Conservation (phyloP, 2,329 filamentous ascomycete species). For the Curvularia sp. region DNA sequence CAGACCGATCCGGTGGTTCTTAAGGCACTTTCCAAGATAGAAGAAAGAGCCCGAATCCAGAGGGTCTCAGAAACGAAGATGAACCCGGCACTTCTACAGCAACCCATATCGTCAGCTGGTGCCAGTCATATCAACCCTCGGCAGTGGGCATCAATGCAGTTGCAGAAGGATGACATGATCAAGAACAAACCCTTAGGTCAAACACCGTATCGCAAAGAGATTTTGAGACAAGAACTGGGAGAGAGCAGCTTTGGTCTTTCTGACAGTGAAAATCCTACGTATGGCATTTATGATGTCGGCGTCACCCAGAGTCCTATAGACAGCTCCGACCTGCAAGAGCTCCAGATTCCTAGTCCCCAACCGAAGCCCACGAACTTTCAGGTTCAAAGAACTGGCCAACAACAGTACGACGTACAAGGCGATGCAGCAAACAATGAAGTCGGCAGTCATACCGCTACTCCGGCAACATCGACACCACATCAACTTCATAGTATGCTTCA, state of each 20-base stretch:
- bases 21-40: conserved; percentile 10
- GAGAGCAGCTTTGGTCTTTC: too few species aligned
- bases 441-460: background rate
- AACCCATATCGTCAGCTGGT: background rate
- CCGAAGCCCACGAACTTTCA: background rate
- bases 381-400: background rate
- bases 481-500: background rate
- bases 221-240: background rate
- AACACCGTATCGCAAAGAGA: conserved; percentile 1
- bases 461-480: background rate
- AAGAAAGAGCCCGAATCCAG: conserved; percentile 12
- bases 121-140: background rate
- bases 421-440: background rate
- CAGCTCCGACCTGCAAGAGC: background rate
- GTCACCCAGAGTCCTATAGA: background rate
- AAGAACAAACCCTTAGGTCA: conserved; percentile 5
- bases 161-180: conserved; percentile 4
- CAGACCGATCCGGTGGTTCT: conserved; percentile 9
- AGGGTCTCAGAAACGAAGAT: background rate
- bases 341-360: background rate
- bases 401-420: background rate
- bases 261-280: background rate
- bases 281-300: background rate
- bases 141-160: conserved; percentile 5
- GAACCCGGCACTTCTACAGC: background rate